Evolutionary conservation across 192 early-diverging fungal species (phyloP).

Genomic region (Piromyces sp.): DNA sequence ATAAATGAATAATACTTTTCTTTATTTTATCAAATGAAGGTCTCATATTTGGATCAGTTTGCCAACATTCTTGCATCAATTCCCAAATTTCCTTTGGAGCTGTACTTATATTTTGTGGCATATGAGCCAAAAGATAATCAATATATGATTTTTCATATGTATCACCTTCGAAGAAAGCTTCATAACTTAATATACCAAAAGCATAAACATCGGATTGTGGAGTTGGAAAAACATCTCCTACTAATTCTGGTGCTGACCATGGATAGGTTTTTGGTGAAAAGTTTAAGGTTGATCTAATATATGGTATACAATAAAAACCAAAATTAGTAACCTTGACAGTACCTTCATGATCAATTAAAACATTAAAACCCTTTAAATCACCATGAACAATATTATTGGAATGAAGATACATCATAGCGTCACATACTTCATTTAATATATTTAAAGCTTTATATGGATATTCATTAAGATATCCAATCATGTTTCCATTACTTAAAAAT

Average conservation of each 20-base stretch:
- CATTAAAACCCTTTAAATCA: neutral
- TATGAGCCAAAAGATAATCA: neutral
- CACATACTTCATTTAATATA: neutral
- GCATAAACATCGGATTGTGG: neutral
- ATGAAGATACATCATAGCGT: neutral
- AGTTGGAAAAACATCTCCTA: neutral
- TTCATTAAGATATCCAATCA: neutral
- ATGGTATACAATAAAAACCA: neutral
- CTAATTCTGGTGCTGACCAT: neutral
- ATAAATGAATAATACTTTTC: neutral
- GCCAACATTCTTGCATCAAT: neutral
- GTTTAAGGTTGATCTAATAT: neutral
- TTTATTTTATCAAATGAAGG: neutral
- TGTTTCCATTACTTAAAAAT: neutral
- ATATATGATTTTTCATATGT: neutral
- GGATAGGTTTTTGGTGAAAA: neutral
- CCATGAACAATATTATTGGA: neutral
- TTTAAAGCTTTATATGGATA: neutral
- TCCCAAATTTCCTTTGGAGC: neutral
- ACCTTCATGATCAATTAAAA: neutral
- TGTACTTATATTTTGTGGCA: neutral
- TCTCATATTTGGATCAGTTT: neutral
- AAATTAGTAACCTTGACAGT: neutral
- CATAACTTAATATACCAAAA: neutral
- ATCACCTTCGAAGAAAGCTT: neutral